Evolutionary conservation across 768 basidiomycete genomes (phyloP), one percentile per base, ranked within the genome.

Genomic region (Cantharellus cinnabarinus): DNA sequence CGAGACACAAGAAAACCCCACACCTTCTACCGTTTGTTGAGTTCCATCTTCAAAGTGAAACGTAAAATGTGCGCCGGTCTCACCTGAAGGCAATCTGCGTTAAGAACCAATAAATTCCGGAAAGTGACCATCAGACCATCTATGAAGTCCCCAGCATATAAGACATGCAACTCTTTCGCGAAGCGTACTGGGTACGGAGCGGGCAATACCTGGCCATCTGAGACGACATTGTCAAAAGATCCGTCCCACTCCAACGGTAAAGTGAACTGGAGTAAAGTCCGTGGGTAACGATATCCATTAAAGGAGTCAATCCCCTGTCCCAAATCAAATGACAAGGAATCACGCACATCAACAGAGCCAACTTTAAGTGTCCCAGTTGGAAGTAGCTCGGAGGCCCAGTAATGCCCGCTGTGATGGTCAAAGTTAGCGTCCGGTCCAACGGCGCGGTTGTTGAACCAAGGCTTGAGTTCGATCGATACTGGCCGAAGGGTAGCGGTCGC

Each of bases 11-110:
- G 10, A 37, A 37, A 10, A 37, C 14, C 10, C 42, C 63, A 48
- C 37, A 63, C 63, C 41, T 50, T 64, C 62, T 20, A 63, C 64
- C 4, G 56, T 52, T 50, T 64, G 51, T 29, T 37, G 44, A 3
- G 56, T 56, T 20, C 64, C 63, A 39, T 65, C 65, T 39, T 63
- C 62, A 44, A 63, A 65, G 37, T 60, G 41, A n/a, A 64, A 73
- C 58, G 62, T 70, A 67, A 70, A 78, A 73, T 73, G 74, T 62
- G 75, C 75, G 62, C 72, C 72, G 10, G 70, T 73, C 14, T 72
- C 69, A 15, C 76, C 76, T 79, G 50, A 42, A n/a, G 38, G 38
- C 20, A 59, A 38, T 35, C 3, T 3, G 14, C 29, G 50, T n/a
- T 34, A 56, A 39, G 1, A 38, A 48, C 2, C 34, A 38, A 20